Base-by-base conservation (phyloP, 2,329 filamentous ascomycete species). In the Curvularia sp. region DNA sequence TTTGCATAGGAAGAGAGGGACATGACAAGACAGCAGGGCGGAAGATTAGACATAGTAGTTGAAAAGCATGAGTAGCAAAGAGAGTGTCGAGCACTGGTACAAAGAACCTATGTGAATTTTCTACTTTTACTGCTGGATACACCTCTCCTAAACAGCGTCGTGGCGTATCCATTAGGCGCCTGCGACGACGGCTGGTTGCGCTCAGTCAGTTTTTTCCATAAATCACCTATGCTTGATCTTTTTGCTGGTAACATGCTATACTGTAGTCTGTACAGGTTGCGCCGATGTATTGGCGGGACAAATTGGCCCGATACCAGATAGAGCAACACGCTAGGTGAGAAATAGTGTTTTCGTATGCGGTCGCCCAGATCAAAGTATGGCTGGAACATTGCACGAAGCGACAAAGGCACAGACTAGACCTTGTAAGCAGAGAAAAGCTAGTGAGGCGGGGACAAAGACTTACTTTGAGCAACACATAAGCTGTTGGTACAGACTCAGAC, bases 291-390 rank as follows among this genome's bases (percentile, higher is more conserved):
- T 0, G 96, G 94, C 12, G 94, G 95, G 1, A 98, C 93, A 65
- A 97, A 97, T 61, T 90, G 91, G 58, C 95, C 95, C 0, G 92
- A 96, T 24, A 93, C 82, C 1, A 99, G 88, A 69, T 92, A 95
- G 39, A 97, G 84, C 48, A 98, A 86, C 20, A 99, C 96, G 13
- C 89, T 86, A 0, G 92, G 92, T 0, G 93, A 94, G 43, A 98
- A 84, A 76, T 99, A 99, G 79, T 99, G 95, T 76, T 96, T 97
- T 57, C 92, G 89, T 62, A 99, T 92, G 48, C 95, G 92, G 63
- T 91, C 88, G 28, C 90, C 93, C 70, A 99, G 92, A 76, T 97
- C 93, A 73, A 96, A 97, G 79, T 99, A 99, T 72, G 98, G 93
- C 60, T 96, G 87, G 78, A 99, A 98, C 87, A 98, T 98, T 69